A percentile compares a stretch with the other conserved stretches of the same genome.
Evolutionary conservation across 2,329 filamentous ascomycete genomes (phyloP).

Genomic region (Coleophoma cylindrospora): DNA sequence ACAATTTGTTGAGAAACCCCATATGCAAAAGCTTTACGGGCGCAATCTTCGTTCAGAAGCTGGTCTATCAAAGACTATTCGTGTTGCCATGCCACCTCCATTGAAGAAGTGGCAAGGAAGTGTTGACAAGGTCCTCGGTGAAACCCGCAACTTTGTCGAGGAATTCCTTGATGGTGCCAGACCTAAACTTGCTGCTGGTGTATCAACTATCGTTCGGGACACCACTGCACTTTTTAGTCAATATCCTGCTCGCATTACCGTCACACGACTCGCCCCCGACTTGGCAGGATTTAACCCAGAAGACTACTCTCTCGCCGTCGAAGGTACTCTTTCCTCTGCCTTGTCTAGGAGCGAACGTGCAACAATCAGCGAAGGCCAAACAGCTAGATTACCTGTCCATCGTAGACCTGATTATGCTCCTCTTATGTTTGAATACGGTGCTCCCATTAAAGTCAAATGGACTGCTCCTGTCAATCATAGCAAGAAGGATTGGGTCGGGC

Average conservation of each 20-base stretch:
- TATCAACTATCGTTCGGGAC: constrained; percentile 83
- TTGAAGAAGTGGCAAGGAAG: constrained; percentile 80
- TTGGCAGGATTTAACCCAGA: constrained; percentile 74
- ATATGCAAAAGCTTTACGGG: constrained; percentile 98
- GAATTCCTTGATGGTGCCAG: constrained; percentile 82
- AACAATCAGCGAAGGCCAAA: constrained; percentile 69
- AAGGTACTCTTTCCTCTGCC: constrained; percentile 55
- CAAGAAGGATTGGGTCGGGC: constrained; percentile 89
- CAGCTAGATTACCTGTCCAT: constrained; percentile 60
- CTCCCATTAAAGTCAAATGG: constrained; percentile 87
- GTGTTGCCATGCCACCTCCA: constrained; percentile 76
- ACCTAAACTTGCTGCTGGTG: constrained; percentile 79
- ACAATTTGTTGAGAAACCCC: constrained; percentile 88
- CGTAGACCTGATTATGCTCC: constrained; percentile 62
- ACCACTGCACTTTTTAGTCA: constrained; percentile 84
- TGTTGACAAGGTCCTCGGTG: constrained; percentile 81
- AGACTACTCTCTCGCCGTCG: constrained; percentile 72
- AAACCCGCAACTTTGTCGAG: constrained; percentile 84
- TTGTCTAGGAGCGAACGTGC: constrained; percentile 51
- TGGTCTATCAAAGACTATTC: constrained; percentile 86
- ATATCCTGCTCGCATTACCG: constrained; percentile 79
- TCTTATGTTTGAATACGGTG: constrained; percentile 79
- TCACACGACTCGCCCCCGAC: constrained; percentile 75
- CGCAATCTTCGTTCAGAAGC: constrained; percentile 78
- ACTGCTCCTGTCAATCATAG: constrained; percentile 81